These are phyloP conservation scores for Puccinia sorghi DNA, from an alignment of 1,284 basidiomycete genomes.

Conservation along the genomic window DNA sequence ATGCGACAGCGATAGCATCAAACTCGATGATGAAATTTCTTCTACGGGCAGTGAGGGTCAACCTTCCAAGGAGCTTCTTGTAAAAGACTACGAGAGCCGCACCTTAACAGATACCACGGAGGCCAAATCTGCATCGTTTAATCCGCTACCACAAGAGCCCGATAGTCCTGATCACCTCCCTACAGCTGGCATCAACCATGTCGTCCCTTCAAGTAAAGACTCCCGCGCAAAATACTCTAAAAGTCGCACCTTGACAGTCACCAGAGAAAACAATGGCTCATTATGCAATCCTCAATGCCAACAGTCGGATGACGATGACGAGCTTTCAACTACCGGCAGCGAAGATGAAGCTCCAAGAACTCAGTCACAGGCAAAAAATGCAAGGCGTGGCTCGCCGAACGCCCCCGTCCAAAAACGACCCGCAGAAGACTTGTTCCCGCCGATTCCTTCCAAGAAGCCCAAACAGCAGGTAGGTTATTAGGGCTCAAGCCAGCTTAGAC, in stretches of 20 bases:
- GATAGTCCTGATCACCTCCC: background rate
- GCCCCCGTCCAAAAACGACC: background rate
- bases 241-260: background rate
- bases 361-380: background rate
- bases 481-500: background rate
- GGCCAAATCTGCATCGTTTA: background rate
- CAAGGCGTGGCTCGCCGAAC: background rate
- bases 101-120: background rate
- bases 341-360: background rate
- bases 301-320: background rate
- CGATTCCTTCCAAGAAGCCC: background rate
- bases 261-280: background rate
- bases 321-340: background rate
- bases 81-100: too few relatives aligned
- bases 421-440: background rate
- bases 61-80: background rate
- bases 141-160: background rate
- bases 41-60: background rate
- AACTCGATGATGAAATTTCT: background rate
- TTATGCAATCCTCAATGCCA: background rate
- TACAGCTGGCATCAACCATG: background rate
- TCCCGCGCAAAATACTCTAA: background rate
- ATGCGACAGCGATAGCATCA: background rate
- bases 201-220: background rate
- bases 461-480: background rate